Evolutionary conservation across 805 yeast genomes (phyloP).

Genomic region (Pichia phayaonensis): DNA sequence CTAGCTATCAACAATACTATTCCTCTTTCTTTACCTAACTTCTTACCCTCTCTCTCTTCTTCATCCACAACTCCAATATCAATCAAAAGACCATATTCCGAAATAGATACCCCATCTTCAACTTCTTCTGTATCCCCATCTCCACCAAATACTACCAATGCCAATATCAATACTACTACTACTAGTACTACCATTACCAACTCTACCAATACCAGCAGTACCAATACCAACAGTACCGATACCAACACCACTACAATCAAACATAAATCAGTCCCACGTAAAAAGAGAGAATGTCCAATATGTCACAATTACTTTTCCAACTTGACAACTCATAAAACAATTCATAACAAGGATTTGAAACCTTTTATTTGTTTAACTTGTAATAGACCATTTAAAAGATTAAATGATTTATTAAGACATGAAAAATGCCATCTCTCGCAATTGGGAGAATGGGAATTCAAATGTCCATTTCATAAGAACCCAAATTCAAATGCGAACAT

Average conservation of each 20-base stretch:
- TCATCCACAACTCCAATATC: neutral
- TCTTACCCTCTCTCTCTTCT: neutral
- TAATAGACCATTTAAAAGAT: slow-evolving; percentile 77
- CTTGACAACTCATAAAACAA: slow-evolving; percentile 75
- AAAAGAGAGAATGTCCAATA: slow-evolving; percentile 31
- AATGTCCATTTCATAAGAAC: slow-evolving; percentile 60
- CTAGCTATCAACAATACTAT: neutral
- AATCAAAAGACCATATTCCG: neutral
- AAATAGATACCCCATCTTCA: neutral
- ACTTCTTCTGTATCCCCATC: neutral
- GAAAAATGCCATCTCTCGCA: slow-evolving; percentile 81
- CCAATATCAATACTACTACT: no score
- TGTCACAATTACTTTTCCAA: slow-evolving; percentile 55
- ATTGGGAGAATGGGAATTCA: slow-evolving; percentile 57
- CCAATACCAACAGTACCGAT: no score
- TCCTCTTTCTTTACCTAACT: neutral
- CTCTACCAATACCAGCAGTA: no score
- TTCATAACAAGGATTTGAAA: slow-evolving; percentile 65
- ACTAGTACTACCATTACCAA: no score
- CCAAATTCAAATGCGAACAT: neutral
- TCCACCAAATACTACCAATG: no score
- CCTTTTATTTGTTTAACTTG: slow-evolving; percentile 78
- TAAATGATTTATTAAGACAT: slow-evolving; percentile 81
- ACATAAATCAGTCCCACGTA: slow-evolving; percentile 17
- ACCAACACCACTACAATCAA: neutral